Evolutionary conservation across 2,329 filamentous ascomycete genomes (phyloP).

Genomic region (Ustulina deusta): DNA sequence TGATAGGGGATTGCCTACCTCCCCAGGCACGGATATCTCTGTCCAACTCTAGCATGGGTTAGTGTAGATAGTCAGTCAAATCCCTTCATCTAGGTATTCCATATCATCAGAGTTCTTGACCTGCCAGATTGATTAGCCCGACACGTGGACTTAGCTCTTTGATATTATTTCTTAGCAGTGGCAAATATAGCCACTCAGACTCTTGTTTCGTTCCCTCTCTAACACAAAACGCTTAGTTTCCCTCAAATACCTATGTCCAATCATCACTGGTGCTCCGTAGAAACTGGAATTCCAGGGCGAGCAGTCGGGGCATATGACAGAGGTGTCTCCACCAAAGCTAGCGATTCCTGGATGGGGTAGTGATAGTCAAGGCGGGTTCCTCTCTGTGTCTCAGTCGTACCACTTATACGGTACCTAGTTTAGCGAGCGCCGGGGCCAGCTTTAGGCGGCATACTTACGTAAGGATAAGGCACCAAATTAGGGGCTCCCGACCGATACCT

Average conservation of each 20-base stretch:
- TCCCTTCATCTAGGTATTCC: background rate
- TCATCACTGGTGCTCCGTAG: conserved; percentile 3
- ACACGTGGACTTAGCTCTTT: conserved; percentile 1
- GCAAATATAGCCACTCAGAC: background rate
- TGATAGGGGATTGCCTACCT: background rate
- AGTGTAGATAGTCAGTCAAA: background rate
- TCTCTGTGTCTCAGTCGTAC: conserved; percentile 10
- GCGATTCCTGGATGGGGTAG: background rate
- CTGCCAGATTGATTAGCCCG: background rate
- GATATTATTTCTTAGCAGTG: background rate
- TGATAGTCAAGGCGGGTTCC: background rate
- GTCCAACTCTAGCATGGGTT: background rate
- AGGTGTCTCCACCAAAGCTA: conserved; percentile 15
- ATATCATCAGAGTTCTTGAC: conserved; percentile 9
- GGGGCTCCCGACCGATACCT: conserved; percentile 7
- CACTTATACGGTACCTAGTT: background rate
- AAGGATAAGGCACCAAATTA: conserved; percentile 5
- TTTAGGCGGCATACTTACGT: background rate
- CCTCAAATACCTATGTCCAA: background rate
- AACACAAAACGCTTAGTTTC: conserved; percentile 7
- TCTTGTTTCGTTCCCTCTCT: conserved; percentile 1
- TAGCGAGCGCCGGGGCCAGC: conserved; percentile 8
- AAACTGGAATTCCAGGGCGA: conserved; percentile 4
- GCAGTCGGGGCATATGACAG: conserved; percentile 12
- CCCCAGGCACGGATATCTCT: no score